Evolutionary conservation across 345 rosid species (phyloP), one percentile per base, ranked within the genome.

Genomic region (Rubroshorea leprosula): DNA sequence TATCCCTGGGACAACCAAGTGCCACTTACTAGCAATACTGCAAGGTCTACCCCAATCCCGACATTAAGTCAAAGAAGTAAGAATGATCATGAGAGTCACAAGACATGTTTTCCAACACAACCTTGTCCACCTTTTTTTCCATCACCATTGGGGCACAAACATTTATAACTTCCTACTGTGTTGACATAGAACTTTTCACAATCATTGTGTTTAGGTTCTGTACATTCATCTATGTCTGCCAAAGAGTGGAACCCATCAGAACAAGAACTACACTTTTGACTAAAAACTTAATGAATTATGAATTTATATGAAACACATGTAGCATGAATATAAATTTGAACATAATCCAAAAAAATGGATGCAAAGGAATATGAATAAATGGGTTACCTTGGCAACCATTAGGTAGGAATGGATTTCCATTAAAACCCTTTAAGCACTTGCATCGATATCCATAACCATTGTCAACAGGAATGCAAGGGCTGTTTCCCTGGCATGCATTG

Each of bases 371-470:
- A n/a, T n/a, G n/a, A n/a, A n/a, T n/a, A n/a, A n/a, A n/a, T n/a
- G n/a, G n/a, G n/a, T 35, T 25, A 44, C 63, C 69, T 49, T 20
- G 39, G 45, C 69, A 65, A 3, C 69, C 63, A 14, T 57, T 1
- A 20, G 27, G 49, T 9, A 65, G 53, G 47, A 51, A 65, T 3
- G 69, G 69, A 24, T 58, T 65, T 13, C 69, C 63, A 5, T 65
- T 23, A 11, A 47, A 65, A 25, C 69, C 62, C 1, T 17, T 19
- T 17, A 47, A 6, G 35, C 54, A 59, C 55, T 48, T 20, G 54
- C 63, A 59, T 14, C 49, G 10, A 59, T 48, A 59, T 22, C 63
- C 54, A 9, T 14, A 5, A 0, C 54, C 45, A 59, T 27, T 29
- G 22, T 59, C 53, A n/a, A 39, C 18, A 14, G 48, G 43, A 11